Base-by-base conservation (phyloP, 257 asterid species). In the Plantago major region DNA sequence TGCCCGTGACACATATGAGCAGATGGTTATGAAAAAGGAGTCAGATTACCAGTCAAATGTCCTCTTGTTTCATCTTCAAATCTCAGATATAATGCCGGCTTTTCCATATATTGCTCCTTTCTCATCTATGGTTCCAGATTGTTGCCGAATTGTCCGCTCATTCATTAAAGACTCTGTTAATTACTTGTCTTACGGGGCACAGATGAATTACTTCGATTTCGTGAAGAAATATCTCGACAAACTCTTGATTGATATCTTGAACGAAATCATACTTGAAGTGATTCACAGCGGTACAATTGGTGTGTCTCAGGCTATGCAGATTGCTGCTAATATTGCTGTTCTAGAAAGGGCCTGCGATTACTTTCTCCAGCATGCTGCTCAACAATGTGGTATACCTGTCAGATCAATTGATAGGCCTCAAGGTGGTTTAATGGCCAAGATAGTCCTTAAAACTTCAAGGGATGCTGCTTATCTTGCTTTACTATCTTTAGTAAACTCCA, bases 361-460 rank as follows among this genome's bases (percentile, higher is more conserved):
- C 78, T 91, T 88, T 56, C 84, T 91, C 78, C 96, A 88, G 67
- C 96, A 91, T 69, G 94, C 98, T 1, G 98, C 98, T 42, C 98
- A 88, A 74, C 98, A 88, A 58, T 91, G 98, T 37, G 98, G 98
- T 37, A 88, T 91, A 22, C 95, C 98, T 0, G 78, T 80, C 56
- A 79, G 93, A 60, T 82, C 94, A 5, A 83, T 92, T 30, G 95
- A 88, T 64, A 70, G 90, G 64, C 94, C 94, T 37, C 95, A 85
- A 68, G 78, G 82, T 11, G 82, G 82, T 63, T 79, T 92, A 71
- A 77, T 90, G 2, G 97, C 98, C 67, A 92, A 89, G 79, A 76
- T 86, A 12, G 95, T 92, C 51, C 81, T 92, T 0, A 86, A 83
- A 79, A 82, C 98, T 19, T 86, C 97, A 38, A 75, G 95, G 61